phyloP scores from a whole-genome alignment of 2,329 filamentous ascomycete species.

The Alternaria sp. region DNA sequence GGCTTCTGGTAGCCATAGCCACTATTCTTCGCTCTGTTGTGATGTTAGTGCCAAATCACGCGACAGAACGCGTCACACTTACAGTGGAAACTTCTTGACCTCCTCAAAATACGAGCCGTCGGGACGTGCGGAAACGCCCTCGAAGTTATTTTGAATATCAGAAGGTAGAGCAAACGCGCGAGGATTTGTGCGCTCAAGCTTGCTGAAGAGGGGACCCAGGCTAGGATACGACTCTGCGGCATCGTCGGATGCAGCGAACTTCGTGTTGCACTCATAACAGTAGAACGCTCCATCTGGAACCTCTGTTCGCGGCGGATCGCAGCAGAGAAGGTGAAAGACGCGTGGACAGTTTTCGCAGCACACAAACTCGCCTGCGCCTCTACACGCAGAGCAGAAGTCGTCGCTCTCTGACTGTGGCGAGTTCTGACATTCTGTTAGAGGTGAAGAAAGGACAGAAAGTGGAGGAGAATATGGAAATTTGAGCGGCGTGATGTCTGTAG shows the following conservation, averaged over 20 bases:
- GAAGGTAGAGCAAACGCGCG: conserved; percentile 74
- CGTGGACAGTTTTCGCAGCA: conserved; percentile 93
- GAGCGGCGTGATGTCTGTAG: conserved; percentile 31
- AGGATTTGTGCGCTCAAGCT: conserved; percentile 72
- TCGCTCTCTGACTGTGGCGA: conserved; percentile 69
- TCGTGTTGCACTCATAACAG: conserved; percentile 64
- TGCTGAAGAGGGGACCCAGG: conserved; percentile 68
- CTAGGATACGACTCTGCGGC: conserved; percentile 23
- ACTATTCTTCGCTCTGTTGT: conserved; percentile 45
- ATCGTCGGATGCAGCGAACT: conserved; percentile 34
- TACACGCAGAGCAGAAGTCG: conserved; percentile 87
- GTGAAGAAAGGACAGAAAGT: conserved; percentile 42
- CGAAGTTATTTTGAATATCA: conserved; percentile 75
- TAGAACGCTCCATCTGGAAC: conserved; percentile 65
- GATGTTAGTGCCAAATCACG: conserved; percentile 35
- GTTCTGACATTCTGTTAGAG: conserved; percentile 50
- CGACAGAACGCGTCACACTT: conserved; percentile 50
- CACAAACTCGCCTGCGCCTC: conserved; percentile 81
- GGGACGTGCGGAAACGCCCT: conserved; percentile 75
- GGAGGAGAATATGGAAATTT: conserved; percentile 47
- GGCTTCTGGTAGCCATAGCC: conserved; percentile 50
- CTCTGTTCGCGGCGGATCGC: conserved; percentile 70
- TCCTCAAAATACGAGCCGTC: conserved; percentile 83
- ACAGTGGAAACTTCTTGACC: conserved; percentile 63
- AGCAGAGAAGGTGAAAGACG: conserved; percentile 88